These are phyloP conservation scores for Ammopiptanthus mongolicus DNA, from an alignment of 306 rosid species.

Conservation along the genomic window DNA sequence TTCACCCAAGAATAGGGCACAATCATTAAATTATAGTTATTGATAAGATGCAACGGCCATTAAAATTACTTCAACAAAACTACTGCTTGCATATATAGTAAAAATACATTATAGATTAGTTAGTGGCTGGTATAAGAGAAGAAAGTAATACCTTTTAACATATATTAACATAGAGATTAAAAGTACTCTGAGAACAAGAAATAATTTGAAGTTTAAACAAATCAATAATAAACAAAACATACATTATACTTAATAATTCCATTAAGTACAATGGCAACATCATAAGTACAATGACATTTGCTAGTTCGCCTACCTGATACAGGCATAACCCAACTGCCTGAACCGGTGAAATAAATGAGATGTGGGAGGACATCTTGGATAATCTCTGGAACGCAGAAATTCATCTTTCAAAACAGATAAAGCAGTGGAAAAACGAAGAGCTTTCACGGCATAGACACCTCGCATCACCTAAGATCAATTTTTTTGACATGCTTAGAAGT, in stretches of 20 bases:
- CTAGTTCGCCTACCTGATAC: constrained; percentile 68
- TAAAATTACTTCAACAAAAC: background rate
- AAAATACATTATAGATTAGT: background rate
- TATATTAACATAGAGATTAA: background rate
- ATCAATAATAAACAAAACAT: background rate
- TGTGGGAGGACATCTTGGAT: constrained; percentile 93
- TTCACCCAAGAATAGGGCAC: background rate
- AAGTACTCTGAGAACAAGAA: background rate
- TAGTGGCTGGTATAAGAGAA: background rate
- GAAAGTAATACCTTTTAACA: background rate
- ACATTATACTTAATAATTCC: background rate
- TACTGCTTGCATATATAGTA: background rate
- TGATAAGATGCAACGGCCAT: background rate
- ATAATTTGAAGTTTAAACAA: background rate
- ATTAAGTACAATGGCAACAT: constrained; percentile 9
- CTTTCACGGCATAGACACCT: constrained; percentile 92
- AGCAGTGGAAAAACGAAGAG: constrained; percentile 91
- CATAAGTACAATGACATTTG: constrained; percentile 9
- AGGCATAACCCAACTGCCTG: constrained; percentile 89
- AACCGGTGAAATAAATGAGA: constrained; percentile 93
- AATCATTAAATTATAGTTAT: background rate
- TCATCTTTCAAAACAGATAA: constrained; percentile 82
- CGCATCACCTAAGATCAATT: constrained; percentile 70
- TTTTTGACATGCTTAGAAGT: constrained; percentile 33
- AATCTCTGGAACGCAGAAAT: constrained; percentile 93